Conservation (phyloP, 2,329 filamentous ascomycete genomes). For the Cyphellophora europaea region DNA sequence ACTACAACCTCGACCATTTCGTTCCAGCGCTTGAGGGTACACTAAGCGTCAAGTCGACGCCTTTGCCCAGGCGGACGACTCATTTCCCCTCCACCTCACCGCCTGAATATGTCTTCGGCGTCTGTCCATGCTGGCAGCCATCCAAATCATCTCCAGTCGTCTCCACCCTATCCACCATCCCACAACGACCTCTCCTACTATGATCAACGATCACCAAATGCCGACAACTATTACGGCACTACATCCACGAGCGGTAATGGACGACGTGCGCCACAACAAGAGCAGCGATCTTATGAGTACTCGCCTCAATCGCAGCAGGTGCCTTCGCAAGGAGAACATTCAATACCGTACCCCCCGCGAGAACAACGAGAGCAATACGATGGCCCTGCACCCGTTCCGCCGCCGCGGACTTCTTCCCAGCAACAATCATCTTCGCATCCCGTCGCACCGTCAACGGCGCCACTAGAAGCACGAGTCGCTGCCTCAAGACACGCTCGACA, state of each 20-base stretch:
- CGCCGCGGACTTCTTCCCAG: constrained; percentile 73
- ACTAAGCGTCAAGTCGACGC: background rate
- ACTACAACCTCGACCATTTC: no score
- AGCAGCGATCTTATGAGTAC: background rate
- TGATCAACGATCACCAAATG: background rate
- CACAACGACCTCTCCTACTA: background rate
- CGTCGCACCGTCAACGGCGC: constrained; percentile 26
- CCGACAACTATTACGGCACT: background rate
- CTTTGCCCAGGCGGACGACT: background rate
- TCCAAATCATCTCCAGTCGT: background rate
- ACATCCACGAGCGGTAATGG: background rate
- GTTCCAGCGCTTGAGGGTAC: background rate
- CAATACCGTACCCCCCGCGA: background rate
- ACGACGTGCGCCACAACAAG: background rate
- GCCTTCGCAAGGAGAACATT: background rate
- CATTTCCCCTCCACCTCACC: background rate
- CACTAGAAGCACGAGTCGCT: no score
- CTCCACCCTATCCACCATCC: background rate
- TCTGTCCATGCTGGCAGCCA: constrained; percentile 1
- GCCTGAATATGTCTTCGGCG: background rate
- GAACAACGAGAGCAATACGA: constrained; percentile 42
- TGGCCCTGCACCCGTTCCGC: constrained; percentile 55
- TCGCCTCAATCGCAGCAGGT: background rate
- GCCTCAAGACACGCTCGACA: constrained; percentile 31
- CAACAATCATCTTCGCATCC: constrained; percentile 35